Evolutionary conservation across 345 rosid genomes (phyloP), one percentile per base, ranked within the genome.

Genomic region (Hibiscus tridactylites): DNA sequence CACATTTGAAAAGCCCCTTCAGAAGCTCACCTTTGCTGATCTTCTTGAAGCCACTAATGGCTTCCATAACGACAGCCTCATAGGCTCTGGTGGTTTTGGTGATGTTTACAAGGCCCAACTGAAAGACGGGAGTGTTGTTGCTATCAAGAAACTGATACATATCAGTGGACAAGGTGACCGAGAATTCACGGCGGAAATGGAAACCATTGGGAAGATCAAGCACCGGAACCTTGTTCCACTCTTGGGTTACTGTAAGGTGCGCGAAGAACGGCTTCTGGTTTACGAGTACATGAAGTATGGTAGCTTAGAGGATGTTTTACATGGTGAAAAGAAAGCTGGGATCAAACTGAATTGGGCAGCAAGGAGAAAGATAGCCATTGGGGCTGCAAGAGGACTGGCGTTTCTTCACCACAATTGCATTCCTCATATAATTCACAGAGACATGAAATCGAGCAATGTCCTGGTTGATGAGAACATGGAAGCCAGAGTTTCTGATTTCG

Each of bases 401-500:
- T 95, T 90, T 75, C 96, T 95, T 46, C 99, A 95, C 77, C 99
- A 88, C 71, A 88, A 74, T 73, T 95, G 99, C 85, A 83, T 16
- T 35, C 99, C 99, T 0, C 92, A 86, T 77, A 90, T 95, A 73
- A 95, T 95, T 76, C 99, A 95, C 80, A 67, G 99, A 46, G 99
- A 95, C 76, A 95, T 95, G 99, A 95, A 95, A 73, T 95, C 99
- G 0, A 95, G 99, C 83, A 95, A 92, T 68, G 99, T 95, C 47
- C 79, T 95, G 54, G 81, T 95, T 0, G 98, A 95, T 16, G 94
- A 90, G 70, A 86, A 92, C 76, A 77, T 89, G 71, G 99, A 95
- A 73, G 96, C 99, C 31, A 63, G 99, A 76, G 99, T 92, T 13
- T 95, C 99, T 0, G 99, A 95, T 84, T 95, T 95, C 16, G 99